These are phyloP conservation scores for Pyrenochaeta sp. DNA, from an alignment of 2,329 filamentous ascomycete species.

Conservation along the genomic window DNA sequence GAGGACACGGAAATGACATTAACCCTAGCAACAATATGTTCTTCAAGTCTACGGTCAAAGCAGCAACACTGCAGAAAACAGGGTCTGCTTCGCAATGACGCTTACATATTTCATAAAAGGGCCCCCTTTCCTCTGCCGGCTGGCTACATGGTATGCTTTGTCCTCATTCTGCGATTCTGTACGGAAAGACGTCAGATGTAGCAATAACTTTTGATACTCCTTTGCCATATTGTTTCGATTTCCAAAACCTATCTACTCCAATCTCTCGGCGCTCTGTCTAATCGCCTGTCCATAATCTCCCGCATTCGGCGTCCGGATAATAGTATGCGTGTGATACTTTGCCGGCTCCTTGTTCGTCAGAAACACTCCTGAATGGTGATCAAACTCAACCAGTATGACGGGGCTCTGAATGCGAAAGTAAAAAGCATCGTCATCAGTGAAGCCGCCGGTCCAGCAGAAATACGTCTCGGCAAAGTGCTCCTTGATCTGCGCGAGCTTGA, in stretches of 20 bases:
- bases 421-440: conserved; percentile 72
- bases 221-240: no score
- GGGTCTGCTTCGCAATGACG: no score
- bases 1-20: no score
- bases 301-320: conserved; percentile 75
- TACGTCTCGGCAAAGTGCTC: conserved; percentile 74
- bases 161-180: no score
- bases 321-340: conserved; percentile 82
- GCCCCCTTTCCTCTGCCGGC: no score
- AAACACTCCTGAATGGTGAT: conserved; percentile 82
- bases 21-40: no score
- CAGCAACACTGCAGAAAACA: no score
- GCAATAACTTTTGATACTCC: no score
- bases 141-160: no score
- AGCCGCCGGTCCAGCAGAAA: conserved; percentile 81
- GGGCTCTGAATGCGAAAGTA: conserved; percentile 82
- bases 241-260: conserved; percentile 17
- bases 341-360: conserved; percentile 75
- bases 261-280: conserved; percentile 34
- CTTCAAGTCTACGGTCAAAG: no score
- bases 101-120: no score
- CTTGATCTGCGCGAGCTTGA: conserved; percentile 64
- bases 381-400: conserved; percentile 78
- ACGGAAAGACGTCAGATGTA: no score
- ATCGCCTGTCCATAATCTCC: conserved; percentile 76